A percentile compares a stretch with the other conserved stretches of the same genome.
phyloP scores from a whole-genome alignment of 75 land plant species.

The Cryptomeria japonica region DNA sequence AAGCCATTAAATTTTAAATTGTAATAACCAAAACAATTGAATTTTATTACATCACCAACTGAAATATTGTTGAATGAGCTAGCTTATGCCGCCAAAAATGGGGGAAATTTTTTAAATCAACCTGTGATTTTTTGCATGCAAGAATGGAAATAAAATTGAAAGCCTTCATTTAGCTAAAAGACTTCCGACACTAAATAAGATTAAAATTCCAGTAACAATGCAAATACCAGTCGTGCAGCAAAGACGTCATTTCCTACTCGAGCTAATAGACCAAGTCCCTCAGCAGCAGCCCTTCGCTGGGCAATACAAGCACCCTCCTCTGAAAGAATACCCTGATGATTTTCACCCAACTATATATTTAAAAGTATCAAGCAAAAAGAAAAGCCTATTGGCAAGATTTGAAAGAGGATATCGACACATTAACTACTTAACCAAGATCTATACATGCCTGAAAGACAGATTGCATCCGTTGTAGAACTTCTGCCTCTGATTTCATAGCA shows the following conservation, averaged over 20 bases:
- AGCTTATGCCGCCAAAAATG: not conserved
- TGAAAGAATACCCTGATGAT: slow-evolving; percentile 67
- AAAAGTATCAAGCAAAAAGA: not conserved
- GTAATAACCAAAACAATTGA: not conserved
- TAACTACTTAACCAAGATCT: not conserved
- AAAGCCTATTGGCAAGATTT: not conserved
- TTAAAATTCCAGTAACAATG: not conserved
- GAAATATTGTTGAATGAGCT: not conserved
- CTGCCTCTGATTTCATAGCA: slow-evolving; percentile 48
- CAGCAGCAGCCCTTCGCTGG: slow-evolving; percentile 89
- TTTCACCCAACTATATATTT: not conserved
- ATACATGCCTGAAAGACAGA: slow-evolving; percentile 71
- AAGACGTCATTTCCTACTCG: slow-evolving; percentile 88
- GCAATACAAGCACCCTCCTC: slow-evolving; percentile 74
- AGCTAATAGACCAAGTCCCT: slow-evolving; percentile 91
- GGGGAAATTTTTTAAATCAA: not conserved
- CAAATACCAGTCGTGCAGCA: slow-evolving; percentile 86
- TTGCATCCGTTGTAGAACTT: slow-evolving; percentile 60
- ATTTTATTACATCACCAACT: not conserved
- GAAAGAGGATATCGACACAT: not conserved
- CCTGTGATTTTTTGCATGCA: not conserved
- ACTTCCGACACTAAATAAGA: not conserved
- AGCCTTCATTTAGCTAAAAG: not conserved
- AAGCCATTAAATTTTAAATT: not conserved
- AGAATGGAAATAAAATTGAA: not conserved